Evolutionary conservation across 2,329 filamentous ascomycete genomes (phyloP), one percentile per base, ranked within the genome.

Genomic region (Fusarium metavorans): DNA sequence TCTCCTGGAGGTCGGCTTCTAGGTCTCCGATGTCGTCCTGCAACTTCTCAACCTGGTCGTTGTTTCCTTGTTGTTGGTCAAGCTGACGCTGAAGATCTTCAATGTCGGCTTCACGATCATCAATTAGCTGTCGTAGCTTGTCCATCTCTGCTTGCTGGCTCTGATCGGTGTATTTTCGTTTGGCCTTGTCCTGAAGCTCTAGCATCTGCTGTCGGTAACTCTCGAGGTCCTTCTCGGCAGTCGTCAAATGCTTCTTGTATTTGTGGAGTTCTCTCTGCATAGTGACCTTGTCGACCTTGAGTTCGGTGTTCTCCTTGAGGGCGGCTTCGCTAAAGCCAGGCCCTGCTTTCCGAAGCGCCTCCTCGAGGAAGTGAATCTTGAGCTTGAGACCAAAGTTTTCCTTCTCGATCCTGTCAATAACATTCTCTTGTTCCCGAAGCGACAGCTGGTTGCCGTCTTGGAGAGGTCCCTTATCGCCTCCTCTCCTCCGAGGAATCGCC

Each of bases 301-400:
- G 90, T 75, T 97, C 95, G 5, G 97, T 97, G 81, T 99, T 99
- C 83, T 99, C 97, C 81, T 94, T 95, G 32, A 99, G 86, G 5
- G 96, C 95, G 34, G 92, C 91, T 82, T 97, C 93, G 79, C 95
- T 97, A 85, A 95, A 97, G 65, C 95, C 95, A 9, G 94, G 95
- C 1, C 96, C 96, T 64, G 93, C 91, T 82, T 97, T 98, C 63
- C 92, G 91, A 59, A 99, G 85, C 16, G 94, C 94, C 77, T 98
- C 95, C 82, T 99, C 95, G 66, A 99, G 88, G 82, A 97, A 99
- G 83, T 98, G 95, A 63, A 98, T 98, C 83, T 98, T 98, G 77
- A 98, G 89, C 83, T 98, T 98, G 64, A 99, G 88, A 27, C 95
- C 95, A 81, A 98, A 99, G 81, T 99, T 99, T 81, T 98, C 97